Base-by-base conservation (phyloP, 1,284 basidiomycete species). In the Amylostereum areolatum region DNA sequence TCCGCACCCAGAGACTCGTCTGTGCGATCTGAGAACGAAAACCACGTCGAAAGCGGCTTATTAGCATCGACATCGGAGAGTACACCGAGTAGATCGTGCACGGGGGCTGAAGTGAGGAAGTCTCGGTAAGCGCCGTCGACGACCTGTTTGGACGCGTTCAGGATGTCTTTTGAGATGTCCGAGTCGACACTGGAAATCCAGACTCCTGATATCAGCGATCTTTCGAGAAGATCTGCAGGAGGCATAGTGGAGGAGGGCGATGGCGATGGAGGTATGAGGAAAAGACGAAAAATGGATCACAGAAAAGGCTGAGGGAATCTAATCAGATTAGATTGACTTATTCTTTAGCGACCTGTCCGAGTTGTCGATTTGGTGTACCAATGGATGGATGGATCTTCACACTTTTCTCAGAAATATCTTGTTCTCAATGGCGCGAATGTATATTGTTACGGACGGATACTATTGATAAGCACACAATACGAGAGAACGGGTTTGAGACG, bases 141-240 rank as follows among this genome's bases (percentile, higher is more conserved):
- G 45, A 69, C 69, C 45, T 62, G 58, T 46, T 62, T 64, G 27
- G 62, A 64, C 35, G 67, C 57, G 42, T 59, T 56, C 12, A 55
- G 44, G 33, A 63, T 52, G 27, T 67, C 53, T 4, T 59, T 57
- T 6, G 58, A 40, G 29, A 47, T 41, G 62, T 69, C 68, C 48
- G 77, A 74, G 40, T 73, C 66, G 33, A 77, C 60, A 49, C 72
- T 69, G 37, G 71, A 66, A 57, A 75, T 69, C 82, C 83, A 85
- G 58, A 62, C 65, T 2, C 79, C 80, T 31, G 62, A 66, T 34
- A 85, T 62, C 18, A 85, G 64, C 32, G 73, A 71, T 54, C 68
- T 78, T 62, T 85, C 75, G 39, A 78, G 54, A 29, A 60, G n/a
- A n/a, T 12, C 8, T 11, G 30, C 11, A 28, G 41, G 27, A n/a